A percentile compares a stretch with the other conserved stretches of the same genome.
These are phyloP conservation scores for Pseudonitzschia delicatissima DNA, from an alignment of 108 stramenopile species.

Conservation along the genomic window DNA sequence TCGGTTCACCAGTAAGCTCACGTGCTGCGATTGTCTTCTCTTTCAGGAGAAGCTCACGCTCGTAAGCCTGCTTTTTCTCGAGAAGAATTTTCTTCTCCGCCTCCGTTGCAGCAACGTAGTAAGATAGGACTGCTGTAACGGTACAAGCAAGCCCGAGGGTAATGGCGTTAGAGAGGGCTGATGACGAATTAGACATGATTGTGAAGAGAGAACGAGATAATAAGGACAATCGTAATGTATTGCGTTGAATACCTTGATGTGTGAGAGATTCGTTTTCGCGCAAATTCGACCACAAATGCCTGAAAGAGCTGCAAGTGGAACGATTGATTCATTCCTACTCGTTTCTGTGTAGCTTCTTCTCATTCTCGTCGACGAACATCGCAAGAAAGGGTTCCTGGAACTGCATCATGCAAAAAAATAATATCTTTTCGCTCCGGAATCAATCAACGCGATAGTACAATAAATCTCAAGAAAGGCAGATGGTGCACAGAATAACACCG, in stretches of 20 bases:
- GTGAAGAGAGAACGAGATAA: too few species aligned
- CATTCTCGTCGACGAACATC: too few species aligned
- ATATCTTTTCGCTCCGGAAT: too few species aligned
- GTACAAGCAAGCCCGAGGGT: conserved; percentile 5
- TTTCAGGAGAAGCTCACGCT: conserved; percentile 38
- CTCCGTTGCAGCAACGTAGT: conserved; percentile 9
- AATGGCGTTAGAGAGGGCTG: neutral
- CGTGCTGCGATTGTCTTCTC: conserved; percentile 37
- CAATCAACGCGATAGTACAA: too few species aligned
- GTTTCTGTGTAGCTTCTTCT: too few species aligned
- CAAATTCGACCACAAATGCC: too few species aligned
- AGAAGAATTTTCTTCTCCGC: conserved; percentile 9
- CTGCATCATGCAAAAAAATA: too few species aligned
- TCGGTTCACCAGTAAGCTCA: conserved; percentile 38
- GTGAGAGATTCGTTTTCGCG: neutral
- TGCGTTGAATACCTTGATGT: neutral
- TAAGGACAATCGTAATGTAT: neutral
- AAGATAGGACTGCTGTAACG: neutral
- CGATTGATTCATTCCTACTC: too few species aligned
- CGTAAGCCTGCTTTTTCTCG: conserved; percentile 35
- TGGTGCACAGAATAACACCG: too few species aligned
- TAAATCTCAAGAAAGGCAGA: too few species aligned
- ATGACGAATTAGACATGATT: conserved; percentile 2
- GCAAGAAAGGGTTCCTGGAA: too few species aligned
- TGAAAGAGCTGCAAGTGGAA: too few species aligned